Base-by-base conservation (phyloP, 2,329 filamentous ascomycete genomes). In the Fusarium nelsonii region DNA sequence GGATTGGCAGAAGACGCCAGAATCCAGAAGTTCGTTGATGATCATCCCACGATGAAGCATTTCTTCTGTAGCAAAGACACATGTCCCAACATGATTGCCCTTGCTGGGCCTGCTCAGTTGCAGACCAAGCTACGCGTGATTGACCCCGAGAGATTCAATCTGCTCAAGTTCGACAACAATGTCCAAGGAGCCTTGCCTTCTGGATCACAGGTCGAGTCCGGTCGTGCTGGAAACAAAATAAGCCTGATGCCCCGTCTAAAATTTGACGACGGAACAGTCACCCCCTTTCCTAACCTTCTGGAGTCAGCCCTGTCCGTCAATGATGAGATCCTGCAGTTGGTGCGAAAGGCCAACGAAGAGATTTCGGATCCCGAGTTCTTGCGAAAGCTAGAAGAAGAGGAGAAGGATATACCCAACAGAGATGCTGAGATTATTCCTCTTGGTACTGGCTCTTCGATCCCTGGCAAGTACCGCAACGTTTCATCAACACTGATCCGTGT, bases 381-480 rank as follows among this genome's bases (percentile, higher is more conserved):
- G 18, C 78, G 76, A 53, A 81, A 73, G 78, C 83, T 89, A 4
- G 80, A 85, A 32, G 78, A 83, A 41, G 78, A 84, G 14, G 88
- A 90, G 67, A 80, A 85, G n/a, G 87, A 90, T 64, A 87, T 97
- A 3, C 91, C 92, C 4, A 88, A 88, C 69, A 85, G 87, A 34
- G 90, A 97, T 73, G 88, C 91, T 1, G 94, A 97, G 78, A 88
- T 99, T 49, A 91, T 94, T 39, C 89, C 94, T 2, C 86, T 99
- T 1, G 96, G 96, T 8, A 99, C 96, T 4, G 96, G 96, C 10
- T 98, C 95, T 4, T 92, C 95, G 1, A 78, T 92, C 16, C 96
- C 96, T 3, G 97, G 93, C 34, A 97, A 97, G 77, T 96, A 97
- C 78, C 92, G 96, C 73, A 99, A 98, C 77, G 96, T 99, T 20